Conservation (phyloP, 768 basidiomycete genomes). For the Fistulinella prunicolor region DNA sequence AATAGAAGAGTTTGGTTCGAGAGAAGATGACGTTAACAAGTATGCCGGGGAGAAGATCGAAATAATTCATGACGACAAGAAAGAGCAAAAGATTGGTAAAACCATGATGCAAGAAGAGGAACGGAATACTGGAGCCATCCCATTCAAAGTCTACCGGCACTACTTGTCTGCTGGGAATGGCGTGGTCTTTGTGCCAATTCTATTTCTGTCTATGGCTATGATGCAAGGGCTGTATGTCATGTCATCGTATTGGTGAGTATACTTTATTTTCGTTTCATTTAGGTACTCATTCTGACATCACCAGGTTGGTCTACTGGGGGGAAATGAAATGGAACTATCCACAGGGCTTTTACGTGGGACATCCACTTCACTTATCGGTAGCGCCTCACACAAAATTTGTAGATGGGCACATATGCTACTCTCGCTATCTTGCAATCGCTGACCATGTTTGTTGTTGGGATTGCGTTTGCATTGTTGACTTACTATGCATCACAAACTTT, state of each 20-base stretch:
- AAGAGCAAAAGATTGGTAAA: constrained; percentile 34
- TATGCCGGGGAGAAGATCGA: constrained; percentile 34
- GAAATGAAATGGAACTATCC: constrained; percentile 52
- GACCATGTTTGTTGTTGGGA: constrained; percentile 65
- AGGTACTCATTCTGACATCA: neutral
- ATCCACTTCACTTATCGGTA: constrained; percentile 27
- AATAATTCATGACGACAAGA: constrained; percentile 34
- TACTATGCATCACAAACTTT: constrained; percentile 74
- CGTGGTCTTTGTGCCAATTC: constrained; percentile 55
- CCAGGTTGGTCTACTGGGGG: constrained; percentile 74
- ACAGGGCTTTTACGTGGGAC: constrained; percentile 68
- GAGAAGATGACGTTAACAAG: constrained; percentile 45
- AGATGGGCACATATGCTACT: constrained; percentile 82
- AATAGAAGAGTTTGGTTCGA: constrained; percentile 72
- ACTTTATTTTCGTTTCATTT: neutral
- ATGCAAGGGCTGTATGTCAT: constrained; percentile 71
- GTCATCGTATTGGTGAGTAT: constrained; percentile 66
- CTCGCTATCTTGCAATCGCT: constrained; percentile 72
- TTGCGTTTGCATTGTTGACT: constrained; percentile 60
- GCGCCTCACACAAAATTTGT: neutral
- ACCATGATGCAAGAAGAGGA: constrained; percentile 83
- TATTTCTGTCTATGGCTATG: constrained; percentile 58
- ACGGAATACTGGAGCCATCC: constrained; percentile 64
- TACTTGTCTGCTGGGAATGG: constrained; percentile 76
- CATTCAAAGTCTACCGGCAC: constrained; percentile 33